These are phyloP conservation scores for Cylindrodendrum hubeiense DNA, from an alignment of 2,329 filamentous ascomycete species.

Conservation along the genomic window DNA sequence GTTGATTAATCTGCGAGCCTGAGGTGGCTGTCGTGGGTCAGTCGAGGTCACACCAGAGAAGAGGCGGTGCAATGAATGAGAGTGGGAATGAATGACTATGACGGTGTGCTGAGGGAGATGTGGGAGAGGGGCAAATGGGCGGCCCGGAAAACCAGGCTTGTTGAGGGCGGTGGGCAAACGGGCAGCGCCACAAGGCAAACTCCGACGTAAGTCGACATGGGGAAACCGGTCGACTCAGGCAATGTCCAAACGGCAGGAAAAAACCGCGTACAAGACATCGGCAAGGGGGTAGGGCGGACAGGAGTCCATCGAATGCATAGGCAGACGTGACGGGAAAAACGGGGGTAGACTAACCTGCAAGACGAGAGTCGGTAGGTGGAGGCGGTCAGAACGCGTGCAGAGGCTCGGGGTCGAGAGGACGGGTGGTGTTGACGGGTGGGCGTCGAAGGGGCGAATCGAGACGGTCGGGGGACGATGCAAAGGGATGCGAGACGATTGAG, in stretches of 20 bases:
- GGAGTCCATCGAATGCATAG: not conserved
- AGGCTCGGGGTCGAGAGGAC: conserved; percentile 28
- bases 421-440: conserved; percentile 20
- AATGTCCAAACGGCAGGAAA: conserved; percentile 18
- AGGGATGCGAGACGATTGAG: not conserved
- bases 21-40: conserved; percentile 36
- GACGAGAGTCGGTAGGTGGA: conserved; percentile 28
- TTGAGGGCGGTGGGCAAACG: conserved; percentile 37
- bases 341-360: conserved; percentile 40
- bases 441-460: conserved; percentile 7
- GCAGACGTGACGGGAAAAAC: not conserved
- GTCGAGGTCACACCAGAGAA: conserved; percentile 15
- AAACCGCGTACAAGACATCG: conserved; percentile 16
- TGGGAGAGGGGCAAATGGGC: conserved; percentile 44
- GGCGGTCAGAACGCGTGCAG: conserved; percentile 44
- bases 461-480: conserved; percentile 13
- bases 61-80: conserved; percentile 20
- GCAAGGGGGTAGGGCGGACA: not conserved
- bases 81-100: conserved; percentile 27
- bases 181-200: conserved; percentile 46
- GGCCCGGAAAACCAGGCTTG: conserved; percentile 38
- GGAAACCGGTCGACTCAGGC: conserved; percentile 26
- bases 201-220: conserved; percentile 36
- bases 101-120: conserved; percentile 32
- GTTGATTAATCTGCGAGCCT: conserved; percentile 38